These are phyloP conservation scores for Melanomma pulvis-pyrius DNA, from an alignment of 495 filamentous ascomycete species.

Conservation along the genomic window DNA sequence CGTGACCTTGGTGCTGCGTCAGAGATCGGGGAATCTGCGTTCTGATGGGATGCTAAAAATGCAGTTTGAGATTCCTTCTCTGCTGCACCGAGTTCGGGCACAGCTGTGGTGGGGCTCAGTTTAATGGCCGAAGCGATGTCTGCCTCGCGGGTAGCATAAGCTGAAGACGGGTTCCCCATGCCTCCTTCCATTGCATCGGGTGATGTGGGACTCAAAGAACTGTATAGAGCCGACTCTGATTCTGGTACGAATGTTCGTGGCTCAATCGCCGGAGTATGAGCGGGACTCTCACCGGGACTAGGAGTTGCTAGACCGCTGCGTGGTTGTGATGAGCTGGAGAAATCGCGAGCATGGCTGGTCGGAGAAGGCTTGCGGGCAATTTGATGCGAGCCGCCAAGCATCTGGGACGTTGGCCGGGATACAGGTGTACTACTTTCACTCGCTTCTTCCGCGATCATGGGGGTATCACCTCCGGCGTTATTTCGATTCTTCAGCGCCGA, in stretches of 20 bases:
- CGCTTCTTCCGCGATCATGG: constrained; percentile 61
- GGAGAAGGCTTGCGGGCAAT: constrained; percentile 48
- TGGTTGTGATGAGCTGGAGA: constrained; percentile 45
- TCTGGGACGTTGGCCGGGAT: constrained; percentile 29
- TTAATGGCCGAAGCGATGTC: constrained; percentile 47
- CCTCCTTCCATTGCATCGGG: constrained; percentile 11
- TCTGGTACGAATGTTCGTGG: constrained; percentile 46
- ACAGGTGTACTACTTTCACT: constrained; percentile 33
- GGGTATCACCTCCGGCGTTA: constrained; percentile 46
- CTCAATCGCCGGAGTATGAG: constrained; percentile 58
- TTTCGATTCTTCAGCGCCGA: constrained; percentile 34
- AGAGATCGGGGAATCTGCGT: neutral
- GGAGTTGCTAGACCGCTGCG: constrained; percentile 64
- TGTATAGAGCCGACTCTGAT: constrained; percentile 39
- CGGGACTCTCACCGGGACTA: constrained; percentile 64
- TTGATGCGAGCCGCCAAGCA: constrained; percentile 40
- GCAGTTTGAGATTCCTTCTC: constrained; percentile 30
- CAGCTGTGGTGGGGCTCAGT: constrained; percentile 16
- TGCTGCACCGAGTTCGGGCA: constrained; percentile 12
- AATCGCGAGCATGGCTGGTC: constrained; percentile 40
- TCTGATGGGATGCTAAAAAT: constrained; percentile 35
- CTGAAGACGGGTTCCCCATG: constrained; percentile 3
- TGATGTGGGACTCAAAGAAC: constrained; percentile 12
- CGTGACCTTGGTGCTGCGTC: constrained; percentile 26
- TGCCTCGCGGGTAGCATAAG: constrained; percentile 42